Evolutionary conservation across 1,284 basidiomycete species (phyloP).

Genomic region (Sparassis latifolia): DNA sequence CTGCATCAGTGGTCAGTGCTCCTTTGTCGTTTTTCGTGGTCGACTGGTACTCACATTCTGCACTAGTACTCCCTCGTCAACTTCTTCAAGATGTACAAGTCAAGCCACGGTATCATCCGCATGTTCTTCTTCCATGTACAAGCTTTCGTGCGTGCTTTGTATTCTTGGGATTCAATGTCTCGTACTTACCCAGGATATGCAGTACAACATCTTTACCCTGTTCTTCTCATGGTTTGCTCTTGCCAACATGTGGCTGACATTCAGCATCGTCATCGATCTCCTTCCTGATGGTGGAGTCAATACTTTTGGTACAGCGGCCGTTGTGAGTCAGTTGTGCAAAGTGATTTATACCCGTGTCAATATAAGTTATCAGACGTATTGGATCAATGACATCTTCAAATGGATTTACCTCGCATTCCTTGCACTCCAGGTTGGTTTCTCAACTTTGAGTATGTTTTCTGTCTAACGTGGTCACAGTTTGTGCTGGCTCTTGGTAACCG

Average conservation of each 20-base stretch:
- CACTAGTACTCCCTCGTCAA: constrained; percentile 85
- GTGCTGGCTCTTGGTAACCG: constrained; percentile 93
- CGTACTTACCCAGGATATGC: constrained; percentile 3
- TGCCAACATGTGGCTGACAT: constrained; percentile 93
- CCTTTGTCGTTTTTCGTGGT: neutral
- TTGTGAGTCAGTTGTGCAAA: constrained; percentile 40
- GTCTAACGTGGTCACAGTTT: constrained; percentile 43
- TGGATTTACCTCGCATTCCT: constrained; percentile 89
- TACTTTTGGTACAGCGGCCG: constrained; percentile 60
- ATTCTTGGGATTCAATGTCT: neutral
- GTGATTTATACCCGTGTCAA: neutral
- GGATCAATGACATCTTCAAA: constrained; percentile 79
- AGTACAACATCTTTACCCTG: constrained; percentile 78
- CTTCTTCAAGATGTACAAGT: constrained; percentile 88
- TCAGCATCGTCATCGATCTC: constrained; percentile 92
- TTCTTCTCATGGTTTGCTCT: constrained; percentile 90
- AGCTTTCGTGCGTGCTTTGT: constrained; percentile 56
- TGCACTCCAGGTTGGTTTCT: constrained; percentile 47
- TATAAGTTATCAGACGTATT: constrained; percentile 61
- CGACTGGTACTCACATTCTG: neutral
- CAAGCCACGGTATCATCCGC: constrained; percentile 76
- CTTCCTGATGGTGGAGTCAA: constrained; percentile 60
- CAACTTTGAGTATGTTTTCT: neutral
- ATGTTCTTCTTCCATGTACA: constrained; percentile 97
- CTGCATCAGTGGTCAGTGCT: constrained; percentile 79